These are phyloP conservation scores for Pseudogymnoascus sp. DNA, from an alignment of 2,329 filamentous ascomycete species.

Conservation along the genomic window DNA sequence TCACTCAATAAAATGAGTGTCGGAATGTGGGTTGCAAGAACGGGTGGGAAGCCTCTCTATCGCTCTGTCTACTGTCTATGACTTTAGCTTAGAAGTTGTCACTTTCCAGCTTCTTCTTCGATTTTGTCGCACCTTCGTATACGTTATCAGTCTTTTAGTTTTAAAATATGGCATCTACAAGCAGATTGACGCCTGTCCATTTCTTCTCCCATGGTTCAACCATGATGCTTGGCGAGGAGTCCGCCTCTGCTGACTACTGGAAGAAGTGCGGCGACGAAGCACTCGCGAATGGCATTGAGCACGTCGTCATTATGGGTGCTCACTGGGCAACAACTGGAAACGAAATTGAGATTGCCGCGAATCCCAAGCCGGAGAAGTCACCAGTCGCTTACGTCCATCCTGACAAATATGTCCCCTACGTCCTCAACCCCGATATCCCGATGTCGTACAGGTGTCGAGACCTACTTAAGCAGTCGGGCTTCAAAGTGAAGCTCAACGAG, in stretches of 20 bases:
- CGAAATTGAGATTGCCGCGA: slow-evolving; percentile 50
- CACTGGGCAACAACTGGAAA: slow-evolving; percentile 54
- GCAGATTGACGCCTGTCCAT: slow-evolving; percentile 42
- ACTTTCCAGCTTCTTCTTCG: not conserved
- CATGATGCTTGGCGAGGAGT: slow-evolving; percentile 61
- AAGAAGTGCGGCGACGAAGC: slow-evolving; percentile 55
- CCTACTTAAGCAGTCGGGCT: slow-evolving; percentile 44
- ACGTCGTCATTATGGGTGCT: slow-evolving; percentile 58
- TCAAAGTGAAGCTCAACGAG: slow-evolving; percentile 44
- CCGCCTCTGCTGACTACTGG: slow-evolving; percentile 55
- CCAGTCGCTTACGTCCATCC: slow-evolving; percentile 60
- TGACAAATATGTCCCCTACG: slow-evolving; percentile 54
- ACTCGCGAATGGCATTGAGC: slow-evolving; percentile 49
- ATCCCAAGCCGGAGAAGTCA: slow-evolving; percentile 50
- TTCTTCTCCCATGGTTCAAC: slow-evolving; percentile 65
- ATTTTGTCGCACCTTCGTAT: not conserved
- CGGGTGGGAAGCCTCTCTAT: not conserved
- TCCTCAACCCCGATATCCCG: slow-evolving; percentile 49
- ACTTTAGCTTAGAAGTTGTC: not conserved
- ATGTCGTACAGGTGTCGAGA: slow-evolving; percentile 42
- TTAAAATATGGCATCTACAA: not conserved
- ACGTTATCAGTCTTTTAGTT: not conserved
- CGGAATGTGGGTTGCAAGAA: not conserved
- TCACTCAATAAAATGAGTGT: not conserved
- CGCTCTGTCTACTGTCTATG: not conserved